A percentile compares a stretch with the other conserved stretches of the same genome.
These are phyloP conservation scores for Kazachstania viticola DNA, from an alignment of 805 yeast species.

Conservation along the genomic window DNA sequence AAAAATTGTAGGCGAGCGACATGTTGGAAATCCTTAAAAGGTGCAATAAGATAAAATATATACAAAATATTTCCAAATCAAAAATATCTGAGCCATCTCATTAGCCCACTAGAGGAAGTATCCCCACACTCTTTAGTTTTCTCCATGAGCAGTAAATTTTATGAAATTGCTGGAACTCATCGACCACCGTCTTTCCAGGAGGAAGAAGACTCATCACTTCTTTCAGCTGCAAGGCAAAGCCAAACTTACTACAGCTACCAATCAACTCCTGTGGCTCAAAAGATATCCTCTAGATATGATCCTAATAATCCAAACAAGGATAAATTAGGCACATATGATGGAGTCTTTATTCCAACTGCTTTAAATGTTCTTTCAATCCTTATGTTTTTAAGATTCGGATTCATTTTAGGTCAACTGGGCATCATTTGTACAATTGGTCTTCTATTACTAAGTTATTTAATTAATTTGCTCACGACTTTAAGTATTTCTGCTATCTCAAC, in stretches of 20 bases:
- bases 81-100: too few species aligned
- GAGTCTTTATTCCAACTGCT: conserved; percentile 90
- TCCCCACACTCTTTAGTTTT: too few species aligned
- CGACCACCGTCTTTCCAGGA: conserved; percentile 10
- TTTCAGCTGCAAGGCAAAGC: conserved; percentile 10
- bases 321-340: conserved; percentile 73
- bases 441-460: conserved; percentile 60
- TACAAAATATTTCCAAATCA: too few species aligned
- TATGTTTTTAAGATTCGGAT: conserved; percentile 93
- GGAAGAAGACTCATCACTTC: conserved; percentile 19
- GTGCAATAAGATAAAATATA: too few species aligned
- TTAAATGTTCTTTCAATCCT: conserved; percentile 85
- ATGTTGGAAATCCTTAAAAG: too few species aligned
- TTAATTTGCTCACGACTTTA: conserved; percentile 74
- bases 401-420: conserved; percentile 91
- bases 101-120: too few species aligned
- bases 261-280: conserved; percentile 15
- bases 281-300: conserved; percentile 22
- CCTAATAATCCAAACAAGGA: conserved; percentile 23
- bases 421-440: conserved; percentile 62
- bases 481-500: conserved; percentile 94
- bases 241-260: conserved; percentile 24
- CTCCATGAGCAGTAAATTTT: conserved; percentile 21
- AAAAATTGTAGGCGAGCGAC: too few species aligned
- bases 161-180: conserved; percentile 27